Base-by-base conservation (phyloP, 2,329 filamentous ascomycete genomes). In the Akanthomyces dipterigenus region DNA sequence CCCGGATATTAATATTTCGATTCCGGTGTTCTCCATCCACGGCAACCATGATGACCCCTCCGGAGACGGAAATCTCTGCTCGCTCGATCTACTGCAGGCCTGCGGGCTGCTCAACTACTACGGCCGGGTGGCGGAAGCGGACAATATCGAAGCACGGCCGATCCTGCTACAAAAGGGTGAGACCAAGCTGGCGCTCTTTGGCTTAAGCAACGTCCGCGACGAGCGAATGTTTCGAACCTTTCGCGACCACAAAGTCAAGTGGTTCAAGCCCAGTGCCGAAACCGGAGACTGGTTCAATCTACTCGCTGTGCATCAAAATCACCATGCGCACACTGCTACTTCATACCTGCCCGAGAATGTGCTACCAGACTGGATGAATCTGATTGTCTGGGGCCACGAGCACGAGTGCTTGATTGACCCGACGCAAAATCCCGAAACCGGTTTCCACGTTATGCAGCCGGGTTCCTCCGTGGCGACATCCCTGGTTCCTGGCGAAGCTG, bases 11-110 rank as follows among this genome's bases (percentile, higher is more conserved):
- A 99, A 99, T 69, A 86, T 99, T 63, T 91, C 93, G 1, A 97
- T 98, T 61, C 95, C 95, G 0, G 92, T 99, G 31, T 99, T 99
- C 72, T 96, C 93, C 0, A 99, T 99, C 45, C 96, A 99, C 69
- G 95, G 95, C 50, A 99, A 99, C 70, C 95, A 99, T 72, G 95
- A 99, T 70, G 95, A 99, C 71, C 95, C 95, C 0, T 96, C 93
- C n/a, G 95, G 95, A 11, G 93, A 97, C 69, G 95, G 93, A 12
- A 91, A 96, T 71, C 88, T 89, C 65, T 96, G 95, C 65, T 93
- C 93, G 0, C 81, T 99, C 12, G 95, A 99, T 72, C 76, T 99
- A 18, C 81, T 99, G 4, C 92, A 98, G 72, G 88, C 95, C 1
- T 91, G 93, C 0, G 95, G 95, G 0, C 78, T 99, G 16, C 80